Evolutionary conservation across 805 yeast genomes (phyloP).

Genomic region (Geotrichum ghanense): DNA sequence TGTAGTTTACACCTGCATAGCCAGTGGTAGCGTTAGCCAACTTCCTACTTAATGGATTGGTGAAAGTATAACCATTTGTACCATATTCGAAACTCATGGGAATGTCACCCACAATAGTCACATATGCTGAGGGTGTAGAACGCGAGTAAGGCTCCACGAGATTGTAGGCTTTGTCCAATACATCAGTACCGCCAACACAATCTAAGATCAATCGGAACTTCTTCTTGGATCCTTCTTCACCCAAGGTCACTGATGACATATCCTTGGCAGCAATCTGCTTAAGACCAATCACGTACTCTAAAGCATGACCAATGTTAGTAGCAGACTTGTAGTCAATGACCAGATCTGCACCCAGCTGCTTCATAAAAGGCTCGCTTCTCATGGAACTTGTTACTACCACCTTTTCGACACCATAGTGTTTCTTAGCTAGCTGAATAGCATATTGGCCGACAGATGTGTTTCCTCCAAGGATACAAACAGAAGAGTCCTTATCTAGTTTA

Average conservation of each 20-base stretch:
- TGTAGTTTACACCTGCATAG: constrained; percentile 21
- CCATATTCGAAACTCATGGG: constrained; percentile 27
- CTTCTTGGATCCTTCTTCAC: constrained; percentile 26
- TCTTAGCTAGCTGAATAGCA: constrained; percentile 45
- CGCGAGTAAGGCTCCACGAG: constrained; percentile 33
- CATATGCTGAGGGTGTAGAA: constrained; percentile 36
- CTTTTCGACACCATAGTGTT: constrained; percentile 33
- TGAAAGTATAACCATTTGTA: constrained; percentile 14
- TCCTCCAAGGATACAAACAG: constrained; percentile 60
- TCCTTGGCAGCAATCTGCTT: neutral
- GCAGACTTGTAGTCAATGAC: constrained; percentile 47
- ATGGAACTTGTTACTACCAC: constrained; percentile 48
- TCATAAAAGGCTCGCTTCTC: constrained; percentile 34
- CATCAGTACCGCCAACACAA: constrained; percentile 47
- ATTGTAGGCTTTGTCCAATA: constrained; percentile 32
- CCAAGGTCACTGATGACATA: constrained; percentile 10
- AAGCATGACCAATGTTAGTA: constrained; percentile 22
- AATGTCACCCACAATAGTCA: constrained; percentile 46
- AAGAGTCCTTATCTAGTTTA: constrained; percentile 32
- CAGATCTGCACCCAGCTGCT: constrained; percentile 45
- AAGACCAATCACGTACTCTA: constrained; percentile 19
- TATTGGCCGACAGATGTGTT: constrained; percentile 60
- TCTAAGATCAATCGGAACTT: constrained; percentile 55
- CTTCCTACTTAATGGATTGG: constrained; percentile 17
- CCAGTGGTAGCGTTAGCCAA: constrained; percentile 20